Base-by-base conservation (phyloP, 1,284 basidiomycete genomes). In the Singerocomus rubriflavus region DNA sequence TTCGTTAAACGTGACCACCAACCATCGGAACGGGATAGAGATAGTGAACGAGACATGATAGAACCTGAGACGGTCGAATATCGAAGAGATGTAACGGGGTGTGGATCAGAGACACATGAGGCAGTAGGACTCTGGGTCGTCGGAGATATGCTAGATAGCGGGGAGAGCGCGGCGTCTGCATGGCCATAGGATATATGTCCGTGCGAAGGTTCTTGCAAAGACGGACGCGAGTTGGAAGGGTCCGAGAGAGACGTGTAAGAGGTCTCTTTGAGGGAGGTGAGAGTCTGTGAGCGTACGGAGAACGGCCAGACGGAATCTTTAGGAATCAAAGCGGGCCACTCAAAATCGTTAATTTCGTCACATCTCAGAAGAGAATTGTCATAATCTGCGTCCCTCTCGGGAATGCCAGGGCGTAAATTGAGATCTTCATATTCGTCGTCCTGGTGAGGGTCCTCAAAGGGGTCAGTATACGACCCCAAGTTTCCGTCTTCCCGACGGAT, bases 1-100 rank as follows among this genome's bases (percentile, higher is more conserved):
- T 70, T 71, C 9, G 74, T 60, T 52, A 79, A 70, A 17, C 74
- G 68, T 7, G 64, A 54, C 78, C 78, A 79, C 77, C 78, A 78
- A 40, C 62, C 72, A 55, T 75, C 70, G 16, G 68, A 73, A 25
- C 75, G 70, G 33, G 68, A 67, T 50, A 73, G 66, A 12, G 68
- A 59, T 41, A 57, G 54, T 29, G 57, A 64, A 53, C 58, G 65
- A 8, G 66, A 59, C 25, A 66, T 66, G 39, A 66, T 68, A 13
- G 71, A 67, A 45, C 49, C 35, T 1, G 65, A 56, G 26, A 53
- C 27, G 10, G 46, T 51, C 2, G 56, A 57, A 40, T 54, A 31
- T 38, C 35, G 63, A 36, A 30, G 32, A 14, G 46, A 47, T 44
- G 51, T 35, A 29, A 47, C 25, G 10, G 38, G 31, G 5, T 52